Percentiles rank a stretch among this genome's conserved stretches.
Conservation (phyloP, 192 early-diverging fungal genomes). For the Podila epigama region DNA sequence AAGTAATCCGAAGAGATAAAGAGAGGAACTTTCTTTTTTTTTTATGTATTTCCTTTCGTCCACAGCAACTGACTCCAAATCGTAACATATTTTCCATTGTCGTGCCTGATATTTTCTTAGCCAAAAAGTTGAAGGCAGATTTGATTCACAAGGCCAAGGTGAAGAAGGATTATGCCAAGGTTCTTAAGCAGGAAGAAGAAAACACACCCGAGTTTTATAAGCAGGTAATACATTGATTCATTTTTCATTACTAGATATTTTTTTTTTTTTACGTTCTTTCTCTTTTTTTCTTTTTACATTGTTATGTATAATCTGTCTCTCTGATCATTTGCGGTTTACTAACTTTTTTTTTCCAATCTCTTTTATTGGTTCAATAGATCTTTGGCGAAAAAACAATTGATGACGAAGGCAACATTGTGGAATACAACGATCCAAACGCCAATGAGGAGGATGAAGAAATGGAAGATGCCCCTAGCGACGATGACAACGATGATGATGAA, state of each 20-base stretch:
- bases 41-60: neutral
- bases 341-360: neutral
- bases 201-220: conserved; percentile 47
- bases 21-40: neutral
- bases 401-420: conserved; percentile 44
- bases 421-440: conserved; percentile 17
- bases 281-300: neutral
- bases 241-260: neutral
- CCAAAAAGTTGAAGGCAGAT: conserved; percentile 45
- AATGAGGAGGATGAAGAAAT: conserved; percentile 19
- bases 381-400: conserved; percentile 48
- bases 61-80: neutral
- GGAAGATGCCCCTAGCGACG: neutral
- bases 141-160: conserved; percentile 49
- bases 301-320: too few relatives aligned
- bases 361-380: conserved; percentile 34
- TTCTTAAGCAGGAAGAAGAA: conserved; percentile 35
- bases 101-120: neutral
- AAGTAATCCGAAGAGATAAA: neutral
- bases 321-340: neutral
- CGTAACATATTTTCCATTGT: too few relatives aligned
- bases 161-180: conserved; percentile 47
- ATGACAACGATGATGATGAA: conserved; percentile 15
- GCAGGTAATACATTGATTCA: conserved; percentile 16
- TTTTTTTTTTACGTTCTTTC: neutral